These are phyloP conservation scores for Phaeolepiota aurea DNA, from an alignment of 768 basidiomycete genomes.

Conservation along the genomic window DNA sequence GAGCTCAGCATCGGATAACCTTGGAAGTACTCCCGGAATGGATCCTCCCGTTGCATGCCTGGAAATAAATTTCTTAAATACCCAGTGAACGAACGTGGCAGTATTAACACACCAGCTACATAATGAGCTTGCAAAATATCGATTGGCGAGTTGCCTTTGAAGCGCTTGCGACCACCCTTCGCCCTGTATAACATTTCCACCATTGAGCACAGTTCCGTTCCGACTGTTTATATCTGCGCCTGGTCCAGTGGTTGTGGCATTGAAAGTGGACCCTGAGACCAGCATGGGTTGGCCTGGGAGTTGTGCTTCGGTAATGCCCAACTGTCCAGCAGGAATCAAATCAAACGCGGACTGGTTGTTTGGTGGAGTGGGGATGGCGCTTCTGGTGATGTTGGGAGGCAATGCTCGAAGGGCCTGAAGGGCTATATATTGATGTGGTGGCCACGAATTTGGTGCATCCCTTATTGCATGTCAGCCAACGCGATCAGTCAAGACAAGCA, in stretches of 20 bases:
- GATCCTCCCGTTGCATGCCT: slow-evolving; percentile 88
- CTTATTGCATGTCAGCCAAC: slow-evolving; percentile 19
- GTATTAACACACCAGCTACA: slow-evolving; percentile 68
- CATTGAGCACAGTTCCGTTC: slow-evolving; percentile 52
- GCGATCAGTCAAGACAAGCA: not conserved
- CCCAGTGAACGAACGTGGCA: not conserved
- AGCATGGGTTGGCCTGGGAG: slow-evolving; percentile 62
- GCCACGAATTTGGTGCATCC: slow-evolving; percentile 89
- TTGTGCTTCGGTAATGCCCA: slow-evolving; percentile 62
- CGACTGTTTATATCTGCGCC: slow-evolving; percentile 53
- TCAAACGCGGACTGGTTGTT: slow-evolving; percentile 50
- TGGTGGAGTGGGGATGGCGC: slow-evolving; percentile 40
- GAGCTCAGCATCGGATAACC: slow-evolving; percentile 60
- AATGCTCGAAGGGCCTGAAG: slow-evolving; percentile 71
- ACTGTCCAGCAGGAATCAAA: slow-evolving; percentile 72
- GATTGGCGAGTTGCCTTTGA: slow-evolving; percentile 70
- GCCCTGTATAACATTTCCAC: slow-evolving; percentile 47
- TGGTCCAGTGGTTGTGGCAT: slow-evolving; percentile 43
- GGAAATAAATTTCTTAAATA: slow-evolving; percentile 2
- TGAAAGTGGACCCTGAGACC: slow-evolving; percentile 16
- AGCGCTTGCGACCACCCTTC: slow-evolving; percentile 64
- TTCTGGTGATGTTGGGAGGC: slow-evolving; percentile 61
- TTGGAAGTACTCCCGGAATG: slow-evolving; percentile 60
- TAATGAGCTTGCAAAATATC: slow-evolving; percentile 74
- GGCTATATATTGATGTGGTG: slow-evolving; percentile 76